Conservation (phyloP, 1,284 basidiomycete species). For the Sutorius eximius region DNA sequence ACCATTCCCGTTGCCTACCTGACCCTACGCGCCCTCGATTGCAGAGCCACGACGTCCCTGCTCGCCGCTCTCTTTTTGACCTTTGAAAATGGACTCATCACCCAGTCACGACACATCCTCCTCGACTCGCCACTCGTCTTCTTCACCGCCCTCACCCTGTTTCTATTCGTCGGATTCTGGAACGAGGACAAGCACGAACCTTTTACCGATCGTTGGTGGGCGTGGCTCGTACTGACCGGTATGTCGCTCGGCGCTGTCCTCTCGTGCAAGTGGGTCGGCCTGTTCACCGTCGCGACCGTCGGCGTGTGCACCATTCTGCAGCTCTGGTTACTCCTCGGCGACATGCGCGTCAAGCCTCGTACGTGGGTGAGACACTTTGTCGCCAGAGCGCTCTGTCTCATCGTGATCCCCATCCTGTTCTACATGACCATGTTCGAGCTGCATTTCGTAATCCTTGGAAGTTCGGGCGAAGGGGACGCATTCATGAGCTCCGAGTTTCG, state of each 20-base stretch:
- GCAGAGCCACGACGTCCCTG: slow-evolving; percentile 86
- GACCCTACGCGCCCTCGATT: slow-evolving; percentile 89
- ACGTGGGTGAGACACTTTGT: slow-evolving; percentile 83
- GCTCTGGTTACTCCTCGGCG: slow-evolving; percentile 90
- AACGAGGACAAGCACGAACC: slow-evolving; percentile 84
- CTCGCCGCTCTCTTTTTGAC: slow-evolving; percentile 89
- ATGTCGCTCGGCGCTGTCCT: slow-evolving; percentile 88
- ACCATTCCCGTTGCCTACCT: slow-evolving; percentile 92
- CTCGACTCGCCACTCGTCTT: slow-evolving; percentile 97
- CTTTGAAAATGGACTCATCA: slow-evolving; percentile 95
- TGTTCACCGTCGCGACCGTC: slow-evolving; percentile 97
- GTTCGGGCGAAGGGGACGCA: slow-evolving; percentile 94
- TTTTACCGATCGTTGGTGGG: slow-evolving; percentile 91
- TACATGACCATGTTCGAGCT: slow-evolving; percentile 97
- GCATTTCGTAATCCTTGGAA: slow-evolving; percentile 87
- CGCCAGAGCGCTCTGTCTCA: slow-evolving; percentile 88
- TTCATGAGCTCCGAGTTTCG: slow-evolving; percentile 99
- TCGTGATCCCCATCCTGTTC: slow-evolving; percentile 80
- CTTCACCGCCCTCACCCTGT: slow-evolving; percentile 90
- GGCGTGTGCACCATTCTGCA: slow-evolving; percentile 85
- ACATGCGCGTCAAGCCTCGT: slow-evolving; percentile 76
- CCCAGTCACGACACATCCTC: slow-evolving; percentile 95
- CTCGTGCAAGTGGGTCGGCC: slow-evolving; percentile 97
- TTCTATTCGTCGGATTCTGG: slow-evolving; percentile 88
- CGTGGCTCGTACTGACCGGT: slow-evolving; percentile 87